Evolutionary conservation across 2,329 filamentous ascomycete genomes (phyloP).

Genomic region (Setomelanomma holmii): DNA sequence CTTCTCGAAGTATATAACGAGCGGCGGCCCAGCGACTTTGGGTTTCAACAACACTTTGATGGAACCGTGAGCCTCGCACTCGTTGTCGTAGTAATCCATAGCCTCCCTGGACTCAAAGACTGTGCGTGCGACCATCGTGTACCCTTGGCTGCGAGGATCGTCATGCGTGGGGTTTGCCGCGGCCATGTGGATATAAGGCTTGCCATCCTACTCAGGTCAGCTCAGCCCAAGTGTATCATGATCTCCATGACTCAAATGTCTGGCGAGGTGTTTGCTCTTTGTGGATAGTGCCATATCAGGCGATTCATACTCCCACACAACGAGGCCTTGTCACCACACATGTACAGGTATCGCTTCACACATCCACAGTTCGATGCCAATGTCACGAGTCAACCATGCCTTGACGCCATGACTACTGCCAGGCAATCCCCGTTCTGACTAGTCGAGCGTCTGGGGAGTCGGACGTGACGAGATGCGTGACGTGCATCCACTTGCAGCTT

Average conservation of each 20-base stretch:
- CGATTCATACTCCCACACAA: too few species aligned
- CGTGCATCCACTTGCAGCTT: slow-evolving; percentile 20
- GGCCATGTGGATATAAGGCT: slow-evolving; percentile 71
- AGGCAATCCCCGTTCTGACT: not conserved
- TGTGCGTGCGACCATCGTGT: slow-evolving; percentile 68
- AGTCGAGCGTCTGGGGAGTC: slow-evolving; percentile 14
- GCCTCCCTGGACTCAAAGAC: slow-evolving; percentile 71
- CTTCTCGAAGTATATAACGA: slow-evolving; percentile 27
- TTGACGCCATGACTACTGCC: not conserved
- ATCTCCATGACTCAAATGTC: too few species aligned
- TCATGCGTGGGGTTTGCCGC: slow-evolving; percentile 62
- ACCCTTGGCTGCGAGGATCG: slow-evolving; percentile 69
- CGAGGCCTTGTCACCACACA: not conserved
- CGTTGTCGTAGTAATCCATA: slow-evolving; percentile 73
- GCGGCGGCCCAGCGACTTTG: slow-evolving; percentile 35
- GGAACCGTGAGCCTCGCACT: slow-evolving; percentile 62
- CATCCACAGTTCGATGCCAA: not conserved
- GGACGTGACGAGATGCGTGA: slow-evolving; percentile 24
- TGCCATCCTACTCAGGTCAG: slow-evolving; percentile 64
- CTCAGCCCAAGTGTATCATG: too few species aligned
- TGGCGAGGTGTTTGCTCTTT: too few species aligned
- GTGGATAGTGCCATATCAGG: too few species aligned
- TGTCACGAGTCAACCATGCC: slow-evolving; percentile 8
- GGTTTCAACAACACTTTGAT: slow-evolving; percentile 52
- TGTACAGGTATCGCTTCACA: not conserved